phyloP scores from a whole-genome alignment of 202 grass and related monocot species.

The Schoenoplectus tabernaemontani region DNA sequence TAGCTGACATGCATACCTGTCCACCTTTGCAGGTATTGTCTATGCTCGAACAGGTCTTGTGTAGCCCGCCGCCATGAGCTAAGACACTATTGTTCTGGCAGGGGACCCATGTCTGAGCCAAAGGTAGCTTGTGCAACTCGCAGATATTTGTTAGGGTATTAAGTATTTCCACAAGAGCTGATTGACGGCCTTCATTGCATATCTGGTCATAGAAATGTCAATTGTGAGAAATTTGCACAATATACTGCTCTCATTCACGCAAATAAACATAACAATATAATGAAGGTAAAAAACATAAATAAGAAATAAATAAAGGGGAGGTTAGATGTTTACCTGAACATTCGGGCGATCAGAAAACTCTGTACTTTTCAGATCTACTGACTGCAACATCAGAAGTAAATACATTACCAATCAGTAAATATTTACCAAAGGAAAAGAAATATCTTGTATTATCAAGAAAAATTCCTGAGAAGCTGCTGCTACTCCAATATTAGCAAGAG shows the following conservation, averaged over 20 bases:
- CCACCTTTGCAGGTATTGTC: conserved; percentile 72
- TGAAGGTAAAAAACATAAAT: neutral
- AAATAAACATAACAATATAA: neutral
- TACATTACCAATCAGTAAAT: neutral
- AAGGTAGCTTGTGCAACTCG: conserved; percentile 77
- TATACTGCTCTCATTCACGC: neutral
- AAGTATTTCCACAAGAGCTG: conserved; percentile 85
- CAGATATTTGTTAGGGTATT: conserved; percentile 72
- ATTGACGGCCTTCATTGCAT: conserved; percentile 88
- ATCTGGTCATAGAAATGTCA: conserved; percentile 37
- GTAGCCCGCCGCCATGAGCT: conserved; percentile 74
- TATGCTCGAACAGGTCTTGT: conserved; percentile 81
- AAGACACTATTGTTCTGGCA: conserved; percentile 68
- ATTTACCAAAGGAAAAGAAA: neutral
- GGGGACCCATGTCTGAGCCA: conserved; percentile 96
- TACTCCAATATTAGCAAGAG: neutral
- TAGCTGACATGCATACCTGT: conserved; percentile 90
- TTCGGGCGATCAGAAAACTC: conserved; percentile 71
- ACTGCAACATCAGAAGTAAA: conserved; percentile 39
- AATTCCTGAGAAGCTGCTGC: neutral
- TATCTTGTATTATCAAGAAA: neutral
- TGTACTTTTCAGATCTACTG: conserved; percentile 89
- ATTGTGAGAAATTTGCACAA: conserved; percentile 6
- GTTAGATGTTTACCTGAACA: conserved; percentile 52
- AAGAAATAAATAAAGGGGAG: neutral